Percentiles rank a stretch among this genome's conserved stretches.
phyloP scores from a whole-genome alignment of 2,329 filamentous ascomycete species.

The Shiraia sp. region DNA sequence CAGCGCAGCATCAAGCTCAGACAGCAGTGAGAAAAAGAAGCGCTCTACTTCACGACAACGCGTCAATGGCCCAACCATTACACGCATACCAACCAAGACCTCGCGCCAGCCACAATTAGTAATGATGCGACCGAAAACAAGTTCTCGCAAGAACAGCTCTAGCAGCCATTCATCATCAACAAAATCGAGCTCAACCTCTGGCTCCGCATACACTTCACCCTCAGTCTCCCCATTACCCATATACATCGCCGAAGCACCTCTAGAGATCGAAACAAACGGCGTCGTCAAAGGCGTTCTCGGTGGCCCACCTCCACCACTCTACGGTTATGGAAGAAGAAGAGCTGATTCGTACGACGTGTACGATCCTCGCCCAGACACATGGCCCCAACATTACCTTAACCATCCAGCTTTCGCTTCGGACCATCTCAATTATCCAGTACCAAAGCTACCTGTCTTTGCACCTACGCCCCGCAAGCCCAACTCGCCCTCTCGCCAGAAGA shows the following conservation, averaged over 20 bases:
- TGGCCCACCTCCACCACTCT: constrained; percentile 3
- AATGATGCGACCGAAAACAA: constrained; percentile 39
- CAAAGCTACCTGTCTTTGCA: constrained; percentile 17
- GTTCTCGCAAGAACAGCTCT: constrained; percentile 27
- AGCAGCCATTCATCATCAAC: constrained; percentile 27
- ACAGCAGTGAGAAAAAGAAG: constrained; percentile 29
- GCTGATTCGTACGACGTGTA: constrained; percentile 26
- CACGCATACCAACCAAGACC: constrained; percentile 35
- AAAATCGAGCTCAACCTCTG: constrained; percentile 19
- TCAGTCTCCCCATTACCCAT: constrained; percentile 27
- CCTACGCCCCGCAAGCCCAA: constrained; percentile 13
- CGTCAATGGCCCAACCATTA: constrained; percentile 30
- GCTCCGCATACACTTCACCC: constrained; percentile 28
- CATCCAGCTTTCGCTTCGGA: constrained; percentile 11
- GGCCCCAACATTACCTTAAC: constrained; percentile 23
- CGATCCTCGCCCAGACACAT: constrained; percentile 24
- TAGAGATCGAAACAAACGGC: constrained; percentile 15
- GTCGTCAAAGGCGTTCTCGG: constrained; percentile 15
- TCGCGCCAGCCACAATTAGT: constrained; percentile 42
- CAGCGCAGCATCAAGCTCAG: constrained; percentile 10
- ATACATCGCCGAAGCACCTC: constrained; percentile 29
- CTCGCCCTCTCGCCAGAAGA: constrained; percentile 4
- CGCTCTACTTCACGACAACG: constrained; percentile 26
- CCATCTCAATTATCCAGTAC: constrained; percentile 16
- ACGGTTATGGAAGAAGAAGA: constrained; percentile 15